Evolutionary conservation across 805 yeast genomes (phyloP), one percentile per base, ranked within the genome.

Genomic region (Wickerhamiella siamensis): DNA sequence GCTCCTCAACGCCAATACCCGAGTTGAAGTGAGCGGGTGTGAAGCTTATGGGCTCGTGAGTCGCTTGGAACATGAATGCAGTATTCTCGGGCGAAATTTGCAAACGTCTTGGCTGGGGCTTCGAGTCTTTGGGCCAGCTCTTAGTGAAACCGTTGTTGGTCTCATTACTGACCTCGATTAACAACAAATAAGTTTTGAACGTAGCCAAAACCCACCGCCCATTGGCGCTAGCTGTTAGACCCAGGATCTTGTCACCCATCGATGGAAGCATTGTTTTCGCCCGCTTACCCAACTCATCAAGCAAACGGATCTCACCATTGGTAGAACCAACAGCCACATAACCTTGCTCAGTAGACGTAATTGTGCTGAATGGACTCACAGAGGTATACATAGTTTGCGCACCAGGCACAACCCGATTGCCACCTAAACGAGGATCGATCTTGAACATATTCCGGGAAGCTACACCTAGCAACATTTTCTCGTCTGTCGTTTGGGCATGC

Each of bases 201-300:
- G 95, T 86, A 2, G 86, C 91, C 45, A 86, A 63, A 33, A 84
- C 54, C 79, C 84, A 86, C 50, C 74, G 67, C 45, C 95, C 95
- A 56, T 81, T 87, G 17, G 79, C 72, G 4, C 93, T 75, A 1
- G 73, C 75, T 45, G 81, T 87, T 16, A 82, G 51, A 18, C 81
- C 80, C 32, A 69, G 61, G 39, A 81, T 72, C 2, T 74, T 64
- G 51, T 84, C 93, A 20, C 95, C 95, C 31, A 84, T 63, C 0
- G 91, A 84, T 2, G 95, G 95, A 26, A 86, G 62, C 19, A 72
- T 68, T 2, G 91, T 77, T 63, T 80, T 82, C 1, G 94, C 94
- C 50, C 71, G 72, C 43, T 72, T 67, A 12, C 94, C 94, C 12
- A 83, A 54, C 44, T 71, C 64, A 58, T 83, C 83, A 56, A 72